Conservation (phyloP, 306 rosid genomes). For the Inga oerstediana region DNA sequence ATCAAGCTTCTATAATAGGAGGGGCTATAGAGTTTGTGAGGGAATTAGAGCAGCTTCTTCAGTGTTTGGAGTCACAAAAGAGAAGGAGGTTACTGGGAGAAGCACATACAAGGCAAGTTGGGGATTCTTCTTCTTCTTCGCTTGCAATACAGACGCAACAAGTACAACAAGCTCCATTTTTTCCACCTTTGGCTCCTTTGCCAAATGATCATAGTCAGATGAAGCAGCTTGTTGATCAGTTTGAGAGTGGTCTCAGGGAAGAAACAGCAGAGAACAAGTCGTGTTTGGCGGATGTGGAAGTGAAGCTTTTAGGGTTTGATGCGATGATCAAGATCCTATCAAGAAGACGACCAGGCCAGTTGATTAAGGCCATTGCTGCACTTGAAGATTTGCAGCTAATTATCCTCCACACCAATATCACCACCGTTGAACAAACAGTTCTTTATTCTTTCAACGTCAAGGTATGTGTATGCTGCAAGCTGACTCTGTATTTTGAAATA, state of each 20-base stretch:
- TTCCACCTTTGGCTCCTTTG: constrained; percentile 42
- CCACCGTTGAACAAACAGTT: constrained; percentile 96
- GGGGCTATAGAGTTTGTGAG: constrained; percentile 98
- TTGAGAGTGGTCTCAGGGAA: constrained; percentile 57
- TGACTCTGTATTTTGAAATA: background rate
- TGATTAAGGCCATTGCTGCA: constrained; percentile 89
- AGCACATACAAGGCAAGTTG: constrained; percentile 56
- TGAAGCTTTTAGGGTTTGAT: constrained; percentile 83
- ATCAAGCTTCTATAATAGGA: constrained; percentile 98
- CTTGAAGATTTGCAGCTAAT: constrained; percentile 89
- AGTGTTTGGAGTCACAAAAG: constrained; percentile 92
- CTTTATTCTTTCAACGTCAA: constrained; percentile 94
- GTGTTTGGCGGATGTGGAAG: constrained; percentile 94
- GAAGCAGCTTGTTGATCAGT: constrained; percentile 52
- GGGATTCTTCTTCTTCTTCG: constrained; percentile 36
- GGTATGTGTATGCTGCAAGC: constrained; percentile 40
- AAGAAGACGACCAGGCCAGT: constrained; percentile 88
- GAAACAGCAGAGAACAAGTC: constrained; percentile 91
- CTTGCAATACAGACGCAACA: constrained; percentile 10
- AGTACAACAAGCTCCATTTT: constrained; percentile 39
- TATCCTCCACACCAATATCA: constrained; percentile 92
- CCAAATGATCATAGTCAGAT: constrained; percentile 53
- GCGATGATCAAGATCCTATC: constrained; percentile 91
- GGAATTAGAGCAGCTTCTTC: constrained; percentile 92
- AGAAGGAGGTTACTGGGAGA: constrained; percentile 80